Base-by-base conservation (phyloP, 78 protist genomes). In the Emiliania huxleyi region DNA sequence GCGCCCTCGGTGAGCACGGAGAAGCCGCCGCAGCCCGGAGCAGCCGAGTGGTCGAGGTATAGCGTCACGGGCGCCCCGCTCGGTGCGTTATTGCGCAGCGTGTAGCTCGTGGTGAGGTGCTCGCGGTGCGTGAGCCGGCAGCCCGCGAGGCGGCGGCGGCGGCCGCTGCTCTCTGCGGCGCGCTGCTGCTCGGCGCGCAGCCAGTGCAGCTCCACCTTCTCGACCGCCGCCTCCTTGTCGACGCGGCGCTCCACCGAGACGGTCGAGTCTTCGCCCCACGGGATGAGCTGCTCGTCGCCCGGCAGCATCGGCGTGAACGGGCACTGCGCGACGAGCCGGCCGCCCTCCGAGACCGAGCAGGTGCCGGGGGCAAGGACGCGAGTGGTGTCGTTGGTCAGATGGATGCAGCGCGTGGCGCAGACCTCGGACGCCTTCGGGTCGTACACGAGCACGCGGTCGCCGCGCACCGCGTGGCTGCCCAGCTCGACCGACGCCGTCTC, bases 261-360 rank as follows among this genome's bases (percentile, higher is more conserved):
- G 4, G 90, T 49, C 33, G 45, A 29, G 90, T 85, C 90, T 71
- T 85, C n/a, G 69, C 90, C 90, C 4, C 23, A 85, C 15, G 40
- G 45, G 45, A 85, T 12, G n/a, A 85, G 90, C 69, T 46, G 73
- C 45, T 85, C 90, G 90, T 85, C 90, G 71, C 90, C 90, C 18
- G 90, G 90, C 22, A 85, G 90, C 90, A 85, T 85, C 37, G 90
- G 90, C 37, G 69, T 85, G 90, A 85, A 49, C 48, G 0, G 22
- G n/a, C 29, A 21, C 69, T 85, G 90, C 40, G 40, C 18, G 37
- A 85, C 90, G 33, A 46, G 4, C 71, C 69, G 69, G 38, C 73
- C 90, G 29, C 33, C 71, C 40, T 48, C 69, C n/a, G 37, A 26
- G 33, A 85, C 43, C 33, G 69, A 45, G 38, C 46, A 26, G 40